Percentiles rank a stretch among this genome's conserved stretches.
Conservation (phyloP, 2,329 filamentous ascomycete species). For the Corinectria fuckeliana region DNA sequence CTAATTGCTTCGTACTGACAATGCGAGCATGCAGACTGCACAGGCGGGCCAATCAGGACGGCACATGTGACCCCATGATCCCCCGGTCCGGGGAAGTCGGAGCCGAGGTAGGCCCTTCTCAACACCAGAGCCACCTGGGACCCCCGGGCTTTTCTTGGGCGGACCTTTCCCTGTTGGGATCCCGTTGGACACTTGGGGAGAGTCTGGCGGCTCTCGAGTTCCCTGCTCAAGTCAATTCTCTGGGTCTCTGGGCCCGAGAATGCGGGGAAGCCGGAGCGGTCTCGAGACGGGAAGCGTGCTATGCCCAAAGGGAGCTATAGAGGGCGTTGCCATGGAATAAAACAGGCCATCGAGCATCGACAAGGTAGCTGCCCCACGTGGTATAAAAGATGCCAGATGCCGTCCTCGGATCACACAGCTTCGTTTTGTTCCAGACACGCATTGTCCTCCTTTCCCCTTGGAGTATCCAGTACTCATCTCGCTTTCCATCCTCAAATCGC, state of each 20-base stretch:
- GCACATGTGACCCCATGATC: constrained; percentile 18
- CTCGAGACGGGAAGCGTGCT: not conserved
- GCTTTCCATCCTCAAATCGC: not conserved
- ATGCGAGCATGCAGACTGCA: not conserved
- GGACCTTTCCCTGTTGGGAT: not conserved
- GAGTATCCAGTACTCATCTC: not conserved
- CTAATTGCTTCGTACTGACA: too few relatives aligned
- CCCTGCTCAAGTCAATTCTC: not conserved
- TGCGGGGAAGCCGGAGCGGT: constrained; percentile 16
- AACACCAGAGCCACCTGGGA: not conserved
- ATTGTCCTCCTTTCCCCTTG: not conserved
- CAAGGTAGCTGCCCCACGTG: not conserved
- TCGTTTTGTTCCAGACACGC: not conserved
- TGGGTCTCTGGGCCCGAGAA: not conserved
- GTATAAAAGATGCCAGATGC: not conserved
- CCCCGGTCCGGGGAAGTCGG: constrained; percentile 24
- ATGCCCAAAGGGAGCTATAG: not conserved
- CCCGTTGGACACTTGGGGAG: not conserved
- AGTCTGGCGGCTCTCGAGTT: not conserved
- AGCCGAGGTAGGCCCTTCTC: constrained; percentile 23
- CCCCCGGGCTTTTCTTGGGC: not conserved
- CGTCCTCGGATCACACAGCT: not conserved
- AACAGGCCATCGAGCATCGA: not conserved
- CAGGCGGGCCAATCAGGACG: not conserved
- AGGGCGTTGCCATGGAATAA: constrained; percentile 2